Evolutionary conservation across 78 protist species (phyloP).

Genomic region (Dictyostelium intermedium): DNA sequence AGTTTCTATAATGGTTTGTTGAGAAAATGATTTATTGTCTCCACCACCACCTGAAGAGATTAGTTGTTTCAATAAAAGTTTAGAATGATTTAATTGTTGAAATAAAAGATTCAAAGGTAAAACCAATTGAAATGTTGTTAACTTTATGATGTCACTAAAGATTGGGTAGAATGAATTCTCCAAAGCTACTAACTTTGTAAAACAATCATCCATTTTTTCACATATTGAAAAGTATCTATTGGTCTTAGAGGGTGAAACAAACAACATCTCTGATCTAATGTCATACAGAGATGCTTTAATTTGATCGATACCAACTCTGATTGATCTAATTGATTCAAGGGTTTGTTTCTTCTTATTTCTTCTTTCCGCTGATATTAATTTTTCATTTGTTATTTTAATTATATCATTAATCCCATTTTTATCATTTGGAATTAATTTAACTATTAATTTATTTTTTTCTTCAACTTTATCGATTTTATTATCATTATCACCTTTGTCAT

Average conservation of each 20-base stretch:
- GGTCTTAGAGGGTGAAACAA: neutral
- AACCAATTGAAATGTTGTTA: conserved; percentile 13
- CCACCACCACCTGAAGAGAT: neutral
- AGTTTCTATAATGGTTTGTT: neutral
- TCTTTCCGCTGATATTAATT: neutral
- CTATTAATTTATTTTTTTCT: neutral
- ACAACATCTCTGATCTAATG: conserved; percentile 27
- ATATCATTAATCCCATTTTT: neutral
- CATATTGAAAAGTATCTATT: neutral
- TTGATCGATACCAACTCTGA: neutral
- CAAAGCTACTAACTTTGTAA: conserved; percentile 38
- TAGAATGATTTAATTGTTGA: neutral
- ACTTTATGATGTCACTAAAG: neutral
- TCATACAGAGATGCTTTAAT: conserved; percentile 26
- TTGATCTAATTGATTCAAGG: neutral
- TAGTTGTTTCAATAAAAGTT: neutral
- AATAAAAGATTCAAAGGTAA: neutral
- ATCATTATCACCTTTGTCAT: neutral
- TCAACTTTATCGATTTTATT: neutral
- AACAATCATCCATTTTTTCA: conserved; percentile 8
- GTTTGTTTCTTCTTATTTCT: neutral
- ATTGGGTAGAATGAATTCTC: conserved; percentile 23
- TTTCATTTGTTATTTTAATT: neutral
- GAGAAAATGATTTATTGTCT: neutral
- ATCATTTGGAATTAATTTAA: neutral